phyloP scores from a whole-genome alignment of 2,329 filamentous ascomycete genomes.

The Botryotinia convoluta region DNA sequence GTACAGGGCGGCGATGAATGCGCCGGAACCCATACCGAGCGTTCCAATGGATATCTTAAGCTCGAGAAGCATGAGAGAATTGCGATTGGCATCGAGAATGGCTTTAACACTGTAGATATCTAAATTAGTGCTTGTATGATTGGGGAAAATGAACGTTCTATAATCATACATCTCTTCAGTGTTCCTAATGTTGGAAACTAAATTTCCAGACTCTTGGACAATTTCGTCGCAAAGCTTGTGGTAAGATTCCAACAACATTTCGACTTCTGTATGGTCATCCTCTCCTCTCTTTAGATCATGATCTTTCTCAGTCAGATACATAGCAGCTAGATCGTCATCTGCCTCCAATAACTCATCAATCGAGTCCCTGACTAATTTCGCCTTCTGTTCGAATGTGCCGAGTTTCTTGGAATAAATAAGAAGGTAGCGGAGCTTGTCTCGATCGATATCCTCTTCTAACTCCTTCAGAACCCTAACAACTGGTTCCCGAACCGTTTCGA shows the following conservation, averaged over 20 bases:
- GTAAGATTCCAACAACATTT: slow-evolving; percentile 95
- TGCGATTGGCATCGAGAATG: slow-evolving; percentile 96
- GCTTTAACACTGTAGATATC: slow-evolving; percentile 70
- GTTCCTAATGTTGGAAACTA: slow-evolving; percentile 93
- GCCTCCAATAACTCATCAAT: slow-evolving; percentile 94
- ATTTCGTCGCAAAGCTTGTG: slow-evolving; percentile 98
- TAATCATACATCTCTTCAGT: slow-evolving; percentile 89
- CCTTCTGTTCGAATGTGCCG: slow-evolving; percentile 96
- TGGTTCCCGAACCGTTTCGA: slow-evolving; percentile 88
- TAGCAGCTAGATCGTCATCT: slow-evolving; percentile 88
- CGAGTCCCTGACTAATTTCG: slow-evolving; percentile 86
- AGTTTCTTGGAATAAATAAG: slow-evolving; percentile 94
- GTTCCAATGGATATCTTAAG: slow-evolving; percentile 96
- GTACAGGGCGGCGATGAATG: slow-evolving; percentile 96
- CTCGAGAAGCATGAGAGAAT: slow-evolving; percentile 94
- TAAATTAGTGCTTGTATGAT: neutral
- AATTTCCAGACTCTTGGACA: slow-evolving; percentile 87
- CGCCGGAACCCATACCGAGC: slow-evolving; percentile 89
- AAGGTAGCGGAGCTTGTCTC: slow-evolving; percentile 86
- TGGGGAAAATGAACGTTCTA: neutral
- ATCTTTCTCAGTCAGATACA: slow-evolving; percentile 92
- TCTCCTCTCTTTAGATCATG: slow-evolving; percentile 70
- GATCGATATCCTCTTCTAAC: slow-evolving; percentile 93
- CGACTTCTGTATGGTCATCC: slow-evolving; percentile 92
- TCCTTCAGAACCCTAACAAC: slow-evolving; percentile 86